Conservation (phyloP, 805 yeast genomes). For the Candida verbasci region DNA sequence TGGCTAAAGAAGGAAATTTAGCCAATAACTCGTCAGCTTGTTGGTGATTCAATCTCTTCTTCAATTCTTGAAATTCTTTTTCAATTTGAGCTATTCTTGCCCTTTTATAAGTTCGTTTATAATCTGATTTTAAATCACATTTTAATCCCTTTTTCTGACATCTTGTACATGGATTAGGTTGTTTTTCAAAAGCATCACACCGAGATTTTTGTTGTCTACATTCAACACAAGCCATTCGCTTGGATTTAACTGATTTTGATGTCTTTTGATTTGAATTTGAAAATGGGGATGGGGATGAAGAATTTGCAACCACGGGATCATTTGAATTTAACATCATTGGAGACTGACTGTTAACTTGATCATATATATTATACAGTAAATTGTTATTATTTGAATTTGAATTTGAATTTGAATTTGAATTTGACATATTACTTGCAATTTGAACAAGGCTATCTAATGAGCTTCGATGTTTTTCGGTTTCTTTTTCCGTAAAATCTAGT, state of each 20-base stretch:
- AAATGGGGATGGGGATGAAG: not conserved
- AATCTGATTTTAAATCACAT: slow-evolving; percentile 75
- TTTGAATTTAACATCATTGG: slow-evolving; percentile 4
- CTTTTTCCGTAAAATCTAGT: not conserved
- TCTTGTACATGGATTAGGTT: slow-evolving; percentile 78
- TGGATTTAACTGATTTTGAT: slow-evolving; percentile 25
- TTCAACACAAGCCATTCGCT: slow-evolving; percentile 86
- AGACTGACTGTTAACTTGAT: not conserved
- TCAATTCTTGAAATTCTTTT: slow-evolving; percentile 66
- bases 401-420: no score
- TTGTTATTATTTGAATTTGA: no score
- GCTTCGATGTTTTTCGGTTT: slow-evolving; percentile 10
- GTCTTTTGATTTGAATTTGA: not conserved
- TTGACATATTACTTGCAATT: slow-evolving; percentile 39
- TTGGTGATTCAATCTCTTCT: slow-evolving; percentile 43
- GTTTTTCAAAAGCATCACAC: slow-evolving; percentile 77
- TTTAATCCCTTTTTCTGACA: slow-evolving; percentile 66
- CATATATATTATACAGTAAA: not conserved
- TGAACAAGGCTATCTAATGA: slow-evolving; percentile 40
- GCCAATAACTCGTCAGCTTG: slow-evolving; percentile 28
- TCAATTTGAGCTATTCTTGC: slow-evolving; percentile 83
- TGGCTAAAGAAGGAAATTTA: slow-evolving; percentile 21
- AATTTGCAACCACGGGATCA: not conserved
- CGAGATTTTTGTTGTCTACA: slow-evolving; percentile 93
- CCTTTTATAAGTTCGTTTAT: slow-evolving; percentile 85